Conservation (phyloP, 73 alveolate species). For the Paramecium primaurelia region DNA sequence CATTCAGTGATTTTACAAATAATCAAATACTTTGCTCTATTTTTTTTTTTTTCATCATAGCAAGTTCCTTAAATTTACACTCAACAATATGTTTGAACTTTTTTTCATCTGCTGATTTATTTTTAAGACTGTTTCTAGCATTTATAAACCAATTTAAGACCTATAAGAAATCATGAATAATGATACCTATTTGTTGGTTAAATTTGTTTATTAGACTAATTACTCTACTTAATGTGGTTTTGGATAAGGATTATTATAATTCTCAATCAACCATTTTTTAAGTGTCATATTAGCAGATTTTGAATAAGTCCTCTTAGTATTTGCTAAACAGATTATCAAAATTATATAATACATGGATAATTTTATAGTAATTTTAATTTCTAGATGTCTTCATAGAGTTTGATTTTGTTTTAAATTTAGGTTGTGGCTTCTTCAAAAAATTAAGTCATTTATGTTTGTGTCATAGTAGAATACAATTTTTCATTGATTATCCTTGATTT, state of each 20-base stretch:
- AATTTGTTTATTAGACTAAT: not conserved
- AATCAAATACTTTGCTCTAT: not conserved
- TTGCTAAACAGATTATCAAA: not conserved
- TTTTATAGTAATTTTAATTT: not conserved
- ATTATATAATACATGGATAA: not conserved
- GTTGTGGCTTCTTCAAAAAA: conserved; percentile 40
- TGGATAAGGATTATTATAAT: conserved; percentile 17
- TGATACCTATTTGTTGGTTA: not conserved
- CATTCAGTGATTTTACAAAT: not conserved
- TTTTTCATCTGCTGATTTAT: not conserved
- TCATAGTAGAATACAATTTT: not conserved
- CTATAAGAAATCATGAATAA: not conserved
- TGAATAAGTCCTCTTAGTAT: conserved; percentile 26
- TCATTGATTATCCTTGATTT: not conserved
- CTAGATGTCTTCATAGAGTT: conserved; percentile 37
- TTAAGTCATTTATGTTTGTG: not conserved
- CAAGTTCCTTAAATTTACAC: conserved; percentile 1
- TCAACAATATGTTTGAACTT: not conserved
- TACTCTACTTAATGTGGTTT: not conserved
- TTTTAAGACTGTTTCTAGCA: conserved; percentile 35
- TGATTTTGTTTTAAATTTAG: not conserved
- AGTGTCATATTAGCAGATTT: conserved; percentile 3
- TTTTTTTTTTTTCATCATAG: not conserved
- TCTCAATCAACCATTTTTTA: conserved; percentile 38
- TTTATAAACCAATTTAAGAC: conserved; percentile 39